These are phyloP conservation scores for Auricularia sp. DNA, from an alignment of 768 basidiomycete genomes.

Conservation along the genomic window DNA sequence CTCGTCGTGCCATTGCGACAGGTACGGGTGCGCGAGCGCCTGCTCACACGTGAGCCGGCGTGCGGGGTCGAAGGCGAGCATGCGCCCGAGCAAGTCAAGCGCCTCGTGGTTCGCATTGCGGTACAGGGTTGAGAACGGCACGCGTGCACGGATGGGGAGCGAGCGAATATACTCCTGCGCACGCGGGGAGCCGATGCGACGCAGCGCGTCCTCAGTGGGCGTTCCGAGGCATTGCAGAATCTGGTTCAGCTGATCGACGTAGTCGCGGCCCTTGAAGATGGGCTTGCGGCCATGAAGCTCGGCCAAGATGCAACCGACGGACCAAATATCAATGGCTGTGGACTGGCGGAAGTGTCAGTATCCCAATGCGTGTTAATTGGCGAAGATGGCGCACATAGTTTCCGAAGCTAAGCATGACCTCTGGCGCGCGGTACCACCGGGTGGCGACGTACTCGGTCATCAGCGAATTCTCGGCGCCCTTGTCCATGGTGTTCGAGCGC, in stretches of 20 bases:
- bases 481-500: slow-evolving; percentile 49
- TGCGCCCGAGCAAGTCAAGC: slow-evolving; percentile 82
- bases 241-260: slow-evolving; percentile 97
- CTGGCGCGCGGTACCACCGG: slow-evolving; percentile 37
- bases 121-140: slow-evolving; percentile 85
- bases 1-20: slow-evolving; percentile 96
- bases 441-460: slow-evolving; percentile 33
- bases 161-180: slow-evolving; percentile 98
- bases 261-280: slow-evolving; percentile 95
- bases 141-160: slow-evolving; percentile 90
- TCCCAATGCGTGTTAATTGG: slow-evolving; percentile 13
- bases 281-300: slow-evolving; percentile 93
- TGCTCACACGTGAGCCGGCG: slow-evolving; percentile 95
- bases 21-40: slow-evolving; percentile 89
- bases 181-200: slow-evolving; percentile 93
- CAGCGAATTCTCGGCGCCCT: slow-evolving; percentile 56
- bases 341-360: slow-evolving; percentile 36
- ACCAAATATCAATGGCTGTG: slow-evolving; percentile 92
- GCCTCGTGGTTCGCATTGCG: slow-evolving; percentile 90
- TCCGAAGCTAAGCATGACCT: slow-evolving; percentile 37
- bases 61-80: slow-evolving; percentile 92
- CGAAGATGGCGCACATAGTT: slow-evolving; percentile 24
- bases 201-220: slow-evolving; percentile 90
- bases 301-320: slow-evolving; percentile 89
- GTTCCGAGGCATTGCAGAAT: slow-evolving; percentile 97